Evolutionary conservation across 148 eudicot genomes (phyloP), one percentile per base, ranked within the genome.

Genomic region (Nyssa sinensis): DNA sequence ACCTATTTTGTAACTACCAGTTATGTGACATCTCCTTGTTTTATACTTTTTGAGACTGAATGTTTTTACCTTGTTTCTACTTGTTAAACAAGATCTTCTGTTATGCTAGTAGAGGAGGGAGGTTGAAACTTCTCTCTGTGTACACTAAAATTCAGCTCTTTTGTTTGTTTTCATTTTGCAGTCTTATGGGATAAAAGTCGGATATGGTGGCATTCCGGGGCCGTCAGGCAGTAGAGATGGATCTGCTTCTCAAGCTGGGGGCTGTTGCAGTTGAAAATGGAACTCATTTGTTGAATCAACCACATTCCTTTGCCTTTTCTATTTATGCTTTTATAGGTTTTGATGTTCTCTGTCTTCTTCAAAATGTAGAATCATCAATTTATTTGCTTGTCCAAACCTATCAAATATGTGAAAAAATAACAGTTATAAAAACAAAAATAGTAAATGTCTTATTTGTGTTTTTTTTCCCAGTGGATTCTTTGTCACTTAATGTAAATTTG

Each of bases 121-220:
- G 44, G 9, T 3, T 3, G 44, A 37, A 37, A 37, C 44, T 37
- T n/a, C n/a, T n/a, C n/a, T n/a, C n/a, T n/a, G n/a, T n/a, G n/a
- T n/a, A n/a, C n/a, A n/a, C n/a, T n/a, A n/a, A n/a, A n/a, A n/a
- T n/a, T n/a, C n/a, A n/a, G n/a, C n/a, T n/a, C n/a, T n/a, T n/a
- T n/a, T n/a, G n/a, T n/a, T n/a, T n/a, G n/a, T n/a, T n/a, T 24
- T 17, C 30, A 17, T 51, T 69, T 67, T 80, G 83, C 84, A 94
- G 98, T 94, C 98, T 7, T 80, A 88, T 58, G 98, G 98, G 33
- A 94, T 94, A 47, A 94, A 94, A 81, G 89, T 94, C 34, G 98
- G 98, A 81, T 92, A 88, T 72, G 97, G 97, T 24, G 94, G 95
- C 67, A 81, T 92, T 29, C 96, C 87, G 29, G 96, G 96, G 70